A percentile compares a stretch with the other conserved stretches of the same genome.
phyloP scores from a whole-genome alignment of 2,329 filamentous ascomycete species.

The Aspergillus sojae region DNA sequence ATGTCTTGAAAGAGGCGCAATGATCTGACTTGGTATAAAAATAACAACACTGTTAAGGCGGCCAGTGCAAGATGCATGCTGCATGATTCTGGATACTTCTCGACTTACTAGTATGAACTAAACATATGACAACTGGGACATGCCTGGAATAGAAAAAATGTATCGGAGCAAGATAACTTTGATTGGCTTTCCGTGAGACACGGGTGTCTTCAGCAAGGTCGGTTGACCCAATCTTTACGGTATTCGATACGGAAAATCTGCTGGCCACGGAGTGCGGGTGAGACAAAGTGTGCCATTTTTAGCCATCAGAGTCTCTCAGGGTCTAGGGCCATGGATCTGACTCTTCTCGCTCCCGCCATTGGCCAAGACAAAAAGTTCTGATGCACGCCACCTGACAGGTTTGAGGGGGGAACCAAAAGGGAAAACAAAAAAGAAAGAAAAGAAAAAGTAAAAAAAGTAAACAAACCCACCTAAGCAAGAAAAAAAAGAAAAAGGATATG shows the following conservation, averaged over 20 bases:
- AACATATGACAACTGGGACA: constrained; percentile 12
- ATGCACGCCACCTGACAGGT: constrained; percentile 18
- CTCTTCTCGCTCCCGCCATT: constrained; percentile 13
- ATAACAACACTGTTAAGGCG: constrained; percentile 16
- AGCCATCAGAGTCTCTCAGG: constrained; percentile 16
- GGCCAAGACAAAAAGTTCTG: constrained; percentile 5
- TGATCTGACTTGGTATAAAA: constrained; percentile 12
- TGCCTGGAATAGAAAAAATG: constrained; percentile 9
- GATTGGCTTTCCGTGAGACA: constrained; percentile 19
- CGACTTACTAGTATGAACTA: background rate
- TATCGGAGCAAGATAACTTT: constrained; percentile 6
- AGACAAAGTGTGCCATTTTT: constrained; percentile 29
- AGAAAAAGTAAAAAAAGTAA: background rate
- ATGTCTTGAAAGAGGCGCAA: background rate
- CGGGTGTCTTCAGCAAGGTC: background rate
- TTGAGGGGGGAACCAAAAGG: background rate
- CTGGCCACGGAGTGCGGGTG: constrained; percentile 12
- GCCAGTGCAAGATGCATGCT: constrained; percentile 3
- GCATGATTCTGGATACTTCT: constrained; percentile 2
- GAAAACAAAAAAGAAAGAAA: background rate
- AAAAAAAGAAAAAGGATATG: background rate
- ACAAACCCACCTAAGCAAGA: background rate
- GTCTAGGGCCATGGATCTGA: constrained; percentile 18
- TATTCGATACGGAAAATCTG: constrained; percentile 3
- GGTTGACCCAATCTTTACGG: constrained; percentile 3